These are phyloP conservation scores for Mayamaea pseudoterrestris DNA, from an alignment of 108 stramenopile species.

Conservation along the genomic window DNA sequence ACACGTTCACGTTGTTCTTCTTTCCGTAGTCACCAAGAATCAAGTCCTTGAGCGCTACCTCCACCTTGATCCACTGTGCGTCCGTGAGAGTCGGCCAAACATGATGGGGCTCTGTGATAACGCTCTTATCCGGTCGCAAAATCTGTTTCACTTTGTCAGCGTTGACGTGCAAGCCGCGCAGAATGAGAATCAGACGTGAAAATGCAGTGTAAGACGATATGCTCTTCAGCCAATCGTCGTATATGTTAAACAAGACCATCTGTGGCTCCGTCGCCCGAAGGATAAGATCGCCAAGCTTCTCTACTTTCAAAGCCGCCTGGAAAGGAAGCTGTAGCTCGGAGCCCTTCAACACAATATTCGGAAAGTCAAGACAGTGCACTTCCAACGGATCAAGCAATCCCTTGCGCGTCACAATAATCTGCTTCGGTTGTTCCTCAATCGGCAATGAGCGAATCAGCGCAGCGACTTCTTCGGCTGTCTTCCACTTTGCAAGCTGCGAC, in stretches of 20 bases:
- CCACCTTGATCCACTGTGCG: slow-evolving; percentile 99
- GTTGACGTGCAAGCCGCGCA: slow-evolving; percentile 94
- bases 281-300: slow-evolving; percentile 98
- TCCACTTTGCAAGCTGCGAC: slow-evolving; percentile 99
- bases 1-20: slow-evolving; percentile 99
- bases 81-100: slow-evolving; percentile 97
- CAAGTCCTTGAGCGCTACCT: slow-evolving; percentile 96
- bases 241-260: slow-evolving; percentile 99
- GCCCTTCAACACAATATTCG: slow-evolving; percentile 97
- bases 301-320: slow-evolving; percentile 96
- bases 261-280: slow-evolving; percentile 97
- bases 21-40: slow-evolving; percentile 98
- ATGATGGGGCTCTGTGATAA: slow-evolving; percentile 97
- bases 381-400: slow-evolving; percentile 99
- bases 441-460: slow-evolving; percentile 96
- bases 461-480: slow-evolving; percentile 99
- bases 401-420: slow-evolving; percentile 98
- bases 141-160: slow-evolving; percentile 95
- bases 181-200: slow-evolving; percentile 94
- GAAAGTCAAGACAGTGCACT: slow-evolving; percentile 98
- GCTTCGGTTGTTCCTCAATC: slow-evolving; percentile 98
- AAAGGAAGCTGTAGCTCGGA: slow-evolving; percentile 98
- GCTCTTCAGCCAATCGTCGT: slow-evolving; percentile 98
- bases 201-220: slow-evolving; percentile 98
- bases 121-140: slow-evolving; percentile 94